phyloP scores from a whole-genome alignment of 2,329 filamentous ascomycete species.

The Beauveria caledonica region DNA sequence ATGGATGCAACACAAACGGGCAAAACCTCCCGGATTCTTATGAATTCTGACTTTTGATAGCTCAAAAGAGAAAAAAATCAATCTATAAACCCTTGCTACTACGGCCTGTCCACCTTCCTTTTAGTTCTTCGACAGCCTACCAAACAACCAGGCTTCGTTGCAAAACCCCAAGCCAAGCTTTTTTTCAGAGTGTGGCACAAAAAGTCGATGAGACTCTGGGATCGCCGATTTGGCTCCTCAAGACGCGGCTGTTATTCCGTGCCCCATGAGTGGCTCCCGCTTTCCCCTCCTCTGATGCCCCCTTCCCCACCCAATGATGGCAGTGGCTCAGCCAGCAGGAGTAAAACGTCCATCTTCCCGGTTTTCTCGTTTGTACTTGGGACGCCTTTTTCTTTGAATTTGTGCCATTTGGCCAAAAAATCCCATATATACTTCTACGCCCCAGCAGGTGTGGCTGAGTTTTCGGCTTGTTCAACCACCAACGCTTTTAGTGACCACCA shows the following conservation, averaged over 20 bases:
- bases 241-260: background rate
- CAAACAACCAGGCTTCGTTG: no score
- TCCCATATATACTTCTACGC: constrained; percentile 6
- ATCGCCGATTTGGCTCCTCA: background rate
- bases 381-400: background rate
- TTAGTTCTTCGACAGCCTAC: no score
- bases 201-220: background rate
- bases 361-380: background rate
- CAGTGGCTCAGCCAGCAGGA: constrained; percentile 3
- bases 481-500: background rate
- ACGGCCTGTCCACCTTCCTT: no score
- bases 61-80: no score
- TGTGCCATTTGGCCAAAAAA: constrained; percentile 2
- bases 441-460: constrained; percentile 5
- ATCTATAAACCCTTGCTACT: no score
- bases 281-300: background rate
- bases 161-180: background rate
- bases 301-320: background rate
- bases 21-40: background rate
- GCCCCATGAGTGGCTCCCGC: background rate
- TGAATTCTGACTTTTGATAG: background rate
- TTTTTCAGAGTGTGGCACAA: background rate
- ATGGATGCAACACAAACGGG: background rate
- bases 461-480: background rate
- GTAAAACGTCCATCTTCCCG: constrained; percentile 1